A percentile compares a stretch with the other conserved stretches of the same genome.
Conservation (phyloP, 495 filamentous ascomycete genomes). For the Tuber aestivum region DNA sequence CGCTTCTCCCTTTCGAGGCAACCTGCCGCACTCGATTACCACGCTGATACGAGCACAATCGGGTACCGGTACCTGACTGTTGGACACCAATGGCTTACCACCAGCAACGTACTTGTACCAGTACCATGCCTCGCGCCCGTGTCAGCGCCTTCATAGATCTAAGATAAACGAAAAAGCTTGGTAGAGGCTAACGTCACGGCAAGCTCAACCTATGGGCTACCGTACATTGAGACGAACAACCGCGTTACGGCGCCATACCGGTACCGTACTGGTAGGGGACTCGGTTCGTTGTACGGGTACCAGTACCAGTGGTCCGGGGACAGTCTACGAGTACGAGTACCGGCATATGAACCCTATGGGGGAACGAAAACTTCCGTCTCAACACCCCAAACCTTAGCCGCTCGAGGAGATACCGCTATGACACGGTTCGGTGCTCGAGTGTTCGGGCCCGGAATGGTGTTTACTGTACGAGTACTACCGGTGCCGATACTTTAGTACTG, state of each 20-base stretch:
- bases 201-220: background rate
- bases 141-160: background rate
- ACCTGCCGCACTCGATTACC: background rate
- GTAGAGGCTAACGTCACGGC: background rate
- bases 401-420: background rate
- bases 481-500: background rate
- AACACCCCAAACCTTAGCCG: background rate
- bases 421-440: background rate
- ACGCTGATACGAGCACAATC: background rate
- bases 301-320: background rate
- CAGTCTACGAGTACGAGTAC: no score
- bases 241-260: background rate
- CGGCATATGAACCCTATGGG: background rate
- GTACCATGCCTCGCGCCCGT: background rate
- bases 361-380: background rate
- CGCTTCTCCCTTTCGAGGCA: background rate
- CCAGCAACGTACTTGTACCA: background rate
- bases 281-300: background rate
- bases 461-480: background rate
- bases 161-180: constrained; percentile 3
- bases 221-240: background rate
- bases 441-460: background rate
- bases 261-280: no score
- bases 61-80: background rate
- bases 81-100: background rate